These are phyloP conservation scores for Cryptosporidium viatorum DNA, from an alignment of 169 alveolate genomes.

Conservation along the genomic window DNA sequence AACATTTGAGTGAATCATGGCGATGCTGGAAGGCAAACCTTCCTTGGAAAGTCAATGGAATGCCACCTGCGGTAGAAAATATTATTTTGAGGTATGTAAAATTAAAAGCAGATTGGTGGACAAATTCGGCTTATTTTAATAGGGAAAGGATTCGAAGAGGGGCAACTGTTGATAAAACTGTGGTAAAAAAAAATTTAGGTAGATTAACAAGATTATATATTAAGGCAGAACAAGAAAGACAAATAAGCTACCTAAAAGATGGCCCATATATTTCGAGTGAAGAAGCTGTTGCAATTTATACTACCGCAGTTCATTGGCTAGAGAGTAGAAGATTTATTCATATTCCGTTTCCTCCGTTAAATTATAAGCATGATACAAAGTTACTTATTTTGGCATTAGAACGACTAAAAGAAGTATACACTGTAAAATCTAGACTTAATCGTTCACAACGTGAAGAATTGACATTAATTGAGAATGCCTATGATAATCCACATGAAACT, in stretches of 20 bases:
- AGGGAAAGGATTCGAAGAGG: conserved; percentile 99
- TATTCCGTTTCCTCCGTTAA: conserved; percentile 99
- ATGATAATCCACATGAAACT: conserved; percentile 99
- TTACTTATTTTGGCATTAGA: conserved; percentile 97
- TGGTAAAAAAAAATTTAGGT: conserved; percentile 98
- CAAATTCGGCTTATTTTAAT: conserved; percentile 99
- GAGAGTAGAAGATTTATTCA: conserved; percentile 98
- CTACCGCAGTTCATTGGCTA: conserved; percentile 99
- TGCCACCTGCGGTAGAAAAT: conserved; percentile 99
- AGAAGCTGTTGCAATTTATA: conserved; percentile 99
- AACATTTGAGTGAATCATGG: conserved; percentile 99
- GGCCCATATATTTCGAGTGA: conserved; percentile 99
- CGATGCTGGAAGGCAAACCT: conserved; percentile 99
- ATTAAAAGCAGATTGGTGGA: conserved; percentile 99
- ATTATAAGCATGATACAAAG: conserved; percentile 99
- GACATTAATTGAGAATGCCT: conserved; percentile 99
- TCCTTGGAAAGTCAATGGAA: conserved; percentile 99
- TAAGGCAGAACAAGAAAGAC: conserved; percentile 98
- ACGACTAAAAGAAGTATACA: conserved; percentile 97
- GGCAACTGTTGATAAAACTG: conserved; percentile 99
- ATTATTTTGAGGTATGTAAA: conserved; percentile 98
- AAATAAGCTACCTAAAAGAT: conserved; percentile 98
- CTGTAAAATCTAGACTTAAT: conserved; percentile 96
- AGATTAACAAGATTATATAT: conserved; percentile 99
- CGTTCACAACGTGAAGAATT: conserved; percentile 99